Evolutionary conservation across 1,284 basidiomycete species (phyloP).

Genomic region (Tremellales sp.): DNA sequence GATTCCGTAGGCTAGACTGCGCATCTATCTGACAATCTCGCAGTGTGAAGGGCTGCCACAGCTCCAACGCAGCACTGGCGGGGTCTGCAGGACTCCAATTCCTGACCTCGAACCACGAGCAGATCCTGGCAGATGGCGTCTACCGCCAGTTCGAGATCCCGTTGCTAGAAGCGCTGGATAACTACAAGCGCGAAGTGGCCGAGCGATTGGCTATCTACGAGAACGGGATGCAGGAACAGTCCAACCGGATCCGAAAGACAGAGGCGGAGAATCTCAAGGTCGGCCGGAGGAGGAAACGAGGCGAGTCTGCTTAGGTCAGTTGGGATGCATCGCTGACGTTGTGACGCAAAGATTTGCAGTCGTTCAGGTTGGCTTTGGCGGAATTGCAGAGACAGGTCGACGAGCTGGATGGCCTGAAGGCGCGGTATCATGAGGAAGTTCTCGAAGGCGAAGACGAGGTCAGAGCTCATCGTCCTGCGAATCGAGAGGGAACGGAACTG

Average conservation of each 20-base stretch:
- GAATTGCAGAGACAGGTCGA: slow-evolving; percentile 79
- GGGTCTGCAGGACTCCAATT: slow-evolving; percentile 81
- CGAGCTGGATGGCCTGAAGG: slow-evolving; percentile 46
- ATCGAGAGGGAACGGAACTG: not conserved
- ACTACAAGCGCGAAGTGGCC: slow-evolving; percentile 56
- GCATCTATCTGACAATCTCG: slow-evolving; percentile 1
- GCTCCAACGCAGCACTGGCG: slow-evolving; percentile 55
- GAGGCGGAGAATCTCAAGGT: slow-evolving; percentile 78
- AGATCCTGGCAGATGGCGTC: slow-evolving; percentile 78
- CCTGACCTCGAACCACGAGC: slow-evolving; percentile 87
- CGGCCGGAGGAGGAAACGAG: slow-evolving; percentile 66
- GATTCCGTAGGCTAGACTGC: slow-evolving; percentile 11
- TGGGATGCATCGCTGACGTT: not conserved
- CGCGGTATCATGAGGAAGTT: slow-evolving; percentile 61
- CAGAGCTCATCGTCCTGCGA: slow-evolving; percentile 4
- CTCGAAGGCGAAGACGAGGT: slow-evolving; percentile 82
- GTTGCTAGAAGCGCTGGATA: slow-evolving; percentile 74
- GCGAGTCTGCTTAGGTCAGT: slow-evolving; percentile 52
- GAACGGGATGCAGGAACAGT: slow-evolving; percentile 72
- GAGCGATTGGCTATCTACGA: slow-evolving; percentile 78
- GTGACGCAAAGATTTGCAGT: slow-evolving; percentile 65
- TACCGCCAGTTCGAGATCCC: slow-evolving; percentile 90
- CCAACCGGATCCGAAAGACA: slow-evolving; percentile 78
- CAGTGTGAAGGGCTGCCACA: slow-evolving; percentile 44
- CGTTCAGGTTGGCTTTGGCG: slow-evolving; percentile 75